Base-by-base conservation (phyloP, 2,329 filamentous ascomycete genomes). In the Didymella lethalis region DNA sequence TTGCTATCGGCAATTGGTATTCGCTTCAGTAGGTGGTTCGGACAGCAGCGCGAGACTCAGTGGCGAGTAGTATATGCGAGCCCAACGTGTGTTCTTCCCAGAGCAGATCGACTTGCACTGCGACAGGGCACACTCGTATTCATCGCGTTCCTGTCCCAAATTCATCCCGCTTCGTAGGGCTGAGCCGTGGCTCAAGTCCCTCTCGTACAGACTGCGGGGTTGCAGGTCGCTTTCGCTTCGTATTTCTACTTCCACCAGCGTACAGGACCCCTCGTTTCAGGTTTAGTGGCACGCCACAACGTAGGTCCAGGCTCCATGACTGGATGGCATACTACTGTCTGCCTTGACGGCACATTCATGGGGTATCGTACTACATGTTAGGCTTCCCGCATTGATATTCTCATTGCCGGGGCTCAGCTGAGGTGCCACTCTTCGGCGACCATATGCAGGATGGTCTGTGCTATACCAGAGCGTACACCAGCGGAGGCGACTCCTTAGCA, bases 121-220 rank as follows among this genome's bases (percentile, higher is more conserved):
- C 28, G 11, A 29, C 7, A 29, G 28, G 7, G 11, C 11, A 7
- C 28, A 4, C 12, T 31, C 29, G 29, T 10, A 31, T 31, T 31
- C 29, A 31, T 31, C 8, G 29, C 29, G 23, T 23, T 23, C 23
- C 23, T 23, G 2, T 23, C 23, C 23, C 23, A 31, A 11, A 10
- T 31, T 11, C 29, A 34, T 11, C 14, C 10, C 11, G 32, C 16
- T 34, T 16, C 7, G 5, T 14, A 14, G 11, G 32, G 32, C 32
- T 34, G 16, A 34, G 12, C 16, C 2, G 32, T 34, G 32, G 32
- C 6, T 61, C 48, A 7, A 57, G 54, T 26, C 54, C 58, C 7
- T 53, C 53, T 16, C 50, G 26, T 14, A 57, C 58, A 6, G 57
- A 44, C 3, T 41, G 38, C 23, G 38, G 32, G 32, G 32, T 34